phyloP scores from a whole-genome alignment of 225 moss, liverwort and hornwort species.

The Neckera pumila region DNA sequence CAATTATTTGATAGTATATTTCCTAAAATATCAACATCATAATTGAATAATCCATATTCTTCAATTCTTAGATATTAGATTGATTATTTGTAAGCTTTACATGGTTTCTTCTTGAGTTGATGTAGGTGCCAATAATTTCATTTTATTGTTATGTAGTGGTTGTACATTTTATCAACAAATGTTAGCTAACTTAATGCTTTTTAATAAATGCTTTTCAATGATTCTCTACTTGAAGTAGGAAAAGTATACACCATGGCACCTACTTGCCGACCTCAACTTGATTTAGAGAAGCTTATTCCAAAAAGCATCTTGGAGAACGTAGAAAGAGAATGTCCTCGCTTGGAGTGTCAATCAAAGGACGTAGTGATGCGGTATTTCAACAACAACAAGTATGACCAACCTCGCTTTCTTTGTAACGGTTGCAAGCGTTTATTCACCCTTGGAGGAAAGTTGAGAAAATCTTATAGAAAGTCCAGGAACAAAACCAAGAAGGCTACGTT shows the following conservation, averaged over 20 bases:
- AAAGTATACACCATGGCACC: not conserved
- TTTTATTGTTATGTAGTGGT: not conserved
- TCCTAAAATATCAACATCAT: no score
- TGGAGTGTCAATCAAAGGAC: not conserved
- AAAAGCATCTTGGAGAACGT: not conserved
- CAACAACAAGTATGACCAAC: not conserved
- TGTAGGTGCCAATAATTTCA: not conserved
- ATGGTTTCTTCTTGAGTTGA: not conserved
- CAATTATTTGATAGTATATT: no score
- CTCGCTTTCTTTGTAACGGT: not conserved
- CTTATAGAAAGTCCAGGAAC: not conserved
- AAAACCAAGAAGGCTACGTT: fast-evolving
- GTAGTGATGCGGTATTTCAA: not conserved
- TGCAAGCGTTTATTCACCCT: not conserved
- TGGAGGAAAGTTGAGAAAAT: not conserved
- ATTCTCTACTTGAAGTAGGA: not conserved
- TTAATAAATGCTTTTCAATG: not conserved
- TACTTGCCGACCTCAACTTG: not conserved
- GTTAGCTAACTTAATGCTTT: no score
- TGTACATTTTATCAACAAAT: not conserved
- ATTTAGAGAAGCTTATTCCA: not conserved
- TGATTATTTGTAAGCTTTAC: not conserved
- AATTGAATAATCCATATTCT: no score
- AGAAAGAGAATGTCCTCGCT: not conserved
- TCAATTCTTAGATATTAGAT: not conserved